A percentile compares a stretch with the other conserved stretches of the same genome.
Conservation (phyloP, 2,329 filamentous ascomycete species). For the Nakataea oryzae region DNA sequence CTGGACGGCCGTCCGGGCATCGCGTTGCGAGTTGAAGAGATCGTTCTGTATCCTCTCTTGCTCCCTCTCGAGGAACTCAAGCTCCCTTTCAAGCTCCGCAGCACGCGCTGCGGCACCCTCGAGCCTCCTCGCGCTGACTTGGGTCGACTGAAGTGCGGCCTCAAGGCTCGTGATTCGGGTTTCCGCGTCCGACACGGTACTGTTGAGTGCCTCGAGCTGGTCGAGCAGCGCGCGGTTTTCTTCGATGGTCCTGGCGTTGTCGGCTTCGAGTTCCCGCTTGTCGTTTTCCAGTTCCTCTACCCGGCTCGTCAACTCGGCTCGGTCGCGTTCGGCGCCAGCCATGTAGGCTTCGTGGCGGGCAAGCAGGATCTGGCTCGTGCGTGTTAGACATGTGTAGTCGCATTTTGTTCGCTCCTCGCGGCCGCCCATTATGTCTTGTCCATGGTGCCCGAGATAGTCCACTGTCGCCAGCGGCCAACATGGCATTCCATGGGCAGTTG, state of each 20-base stretch:
- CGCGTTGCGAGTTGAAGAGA: conserved; percentile 57
- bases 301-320: conserved; percentile 57
- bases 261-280: conserved; percentile 63
- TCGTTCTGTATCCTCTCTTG: conserved; percentile 62
- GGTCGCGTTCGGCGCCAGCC: conserved; percentile 81
- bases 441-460: neutral
- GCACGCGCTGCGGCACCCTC: conserved; percentile 66
- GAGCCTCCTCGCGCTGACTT: conserved; percentile 65
- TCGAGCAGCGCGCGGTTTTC: conserved; percentile 76
- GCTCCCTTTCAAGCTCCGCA: conserved; percentile 68
- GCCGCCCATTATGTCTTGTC: neutral
- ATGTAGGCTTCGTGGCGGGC: conserved; percentile 91
- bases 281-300: conserved; percentile 67
- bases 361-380: conserved; percentile 72
- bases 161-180: conserved; percentile 68
- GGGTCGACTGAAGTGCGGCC: conserved; percentile 64
- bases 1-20: conserved; percentile 68
- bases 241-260: conserved; percentile 68
- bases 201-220: conserved; percentile 77
- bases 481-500: neutral
- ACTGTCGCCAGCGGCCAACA: too few relatives aligned
- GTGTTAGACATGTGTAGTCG: conserved; percentile 44
- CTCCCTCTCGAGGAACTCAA: conserved; percentile 71
- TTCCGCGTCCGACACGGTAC: conserved; percentile 69
- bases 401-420: neutral